Base-by-base conservation (phyloP, 371 early-diverging fungal species). In the Lichtheimia hyalospora region DNA sequence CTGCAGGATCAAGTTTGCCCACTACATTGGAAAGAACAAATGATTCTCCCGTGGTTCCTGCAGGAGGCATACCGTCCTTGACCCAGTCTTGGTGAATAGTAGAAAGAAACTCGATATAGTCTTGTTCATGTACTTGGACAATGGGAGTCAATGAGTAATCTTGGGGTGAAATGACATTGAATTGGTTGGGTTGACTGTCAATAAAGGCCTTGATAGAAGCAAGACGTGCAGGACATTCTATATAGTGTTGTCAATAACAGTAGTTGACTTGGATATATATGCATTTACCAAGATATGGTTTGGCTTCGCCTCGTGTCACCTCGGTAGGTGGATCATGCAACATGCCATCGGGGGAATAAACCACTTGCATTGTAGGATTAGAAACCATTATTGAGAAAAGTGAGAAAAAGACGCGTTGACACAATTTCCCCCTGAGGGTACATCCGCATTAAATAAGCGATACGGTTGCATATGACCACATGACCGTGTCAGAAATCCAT, bases 141-240 rank as follows among this genome's bases (percentile, higher is more conserved):
- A 90, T 86, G 8, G 87, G 85, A 0, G 52, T 79, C 5, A 83
- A 14, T 1, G 85, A 82, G 64, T 82, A 82, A 57, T 89, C 89
- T 5, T 25, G 56, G 6, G 84, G 77, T 2, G 57, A 42, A 0
- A 72, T 39, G 0, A 84, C 57, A 15, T 56, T 21, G 54, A 75
- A 81, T n/a, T 51, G 49, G 3, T 69, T 63, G 1, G 55, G 62
- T 49, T 72, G 48, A 3, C 34, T 27, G 48, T 71, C 71, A 15
- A 78, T 67, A 7, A 57, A 65, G 23, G 48, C 50, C 21, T 69
- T 74, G 49, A 75, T 74, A 2, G 67, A 67, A 8, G 54, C 41
- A 8, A 75, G 62, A n/a, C 81, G 67, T 52, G 70, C 63, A 6
- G 81, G 81, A 1, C 70, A 73, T 59, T 81, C 81, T 79, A 42